A percentile compares a stretch with the other conserved stretches of the same genome.
phyloP scores from a whole-genome alignment of 306 rosid genomes.

The Vigna hirtella region DNA sequence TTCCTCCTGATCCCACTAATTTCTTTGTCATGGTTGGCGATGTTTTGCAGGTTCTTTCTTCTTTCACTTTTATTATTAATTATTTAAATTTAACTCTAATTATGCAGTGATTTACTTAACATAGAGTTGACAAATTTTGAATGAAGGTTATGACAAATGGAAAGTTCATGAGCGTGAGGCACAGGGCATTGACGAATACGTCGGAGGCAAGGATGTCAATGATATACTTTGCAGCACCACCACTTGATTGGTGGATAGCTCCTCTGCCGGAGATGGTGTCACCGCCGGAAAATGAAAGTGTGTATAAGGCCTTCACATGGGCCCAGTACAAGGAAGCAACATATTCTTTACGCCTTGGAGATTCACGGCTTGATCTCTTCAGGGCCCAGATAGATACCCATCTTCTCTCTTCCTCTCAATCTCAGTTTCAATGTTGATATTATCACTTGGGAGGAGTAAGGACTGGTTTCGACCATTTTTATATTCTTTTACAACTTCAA shows the following conservation, averaged over 20 bases:
- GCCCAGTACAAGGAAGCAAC: constrained; percentile 83
- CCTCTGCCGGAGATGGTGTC: constrained; percentile 66
- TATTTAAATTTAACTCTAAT: too few species aligned
- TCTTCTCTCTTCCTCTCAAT: constrained; percentile 12
- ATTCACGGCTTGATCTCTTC: constrained; percentile 83
- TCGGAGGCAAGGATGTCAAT: constrained; percentile 72
- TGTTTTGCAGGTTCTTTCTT: constrained; percentile 63
- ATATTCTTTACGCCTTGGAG: constrained; percentile 69
- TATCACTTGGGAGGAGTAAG: not conserved
- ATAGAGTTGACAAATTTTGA: too few species aligned
- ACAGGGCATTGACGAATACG: constrained; percentile 70
- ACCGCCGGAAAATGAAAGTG: constrained; percentile 46
- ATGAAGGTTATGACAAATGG: constrained; percentile 84
- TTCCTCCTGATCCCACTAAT: constrained; percentile 72
- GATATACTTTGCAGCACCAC: constrained; percentile 93
- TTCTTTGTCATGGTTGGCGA: constrained; percentile 93
- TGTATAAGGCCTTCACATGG: constrained; percentile 88
- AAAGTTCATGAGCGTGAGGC: constrained; percentile 78
- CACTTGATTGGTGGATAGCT: constrained; percentile 65
- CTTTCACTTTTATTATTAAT: too few species aligned
- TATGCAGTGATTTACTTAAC: too few species aligned
- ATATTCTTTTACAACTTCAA: constrained; percentile 40
- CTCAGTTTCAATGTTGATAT: not conserved
- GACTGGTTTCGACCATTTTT: not conserved
- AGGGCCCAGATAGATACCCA: constrained; percentile 36